These are phyloP conservation scores for Serendipita vermifera DNA, from an alignment of 768 basidiomycete genomes.

Conservation along the genomic window DNA sequence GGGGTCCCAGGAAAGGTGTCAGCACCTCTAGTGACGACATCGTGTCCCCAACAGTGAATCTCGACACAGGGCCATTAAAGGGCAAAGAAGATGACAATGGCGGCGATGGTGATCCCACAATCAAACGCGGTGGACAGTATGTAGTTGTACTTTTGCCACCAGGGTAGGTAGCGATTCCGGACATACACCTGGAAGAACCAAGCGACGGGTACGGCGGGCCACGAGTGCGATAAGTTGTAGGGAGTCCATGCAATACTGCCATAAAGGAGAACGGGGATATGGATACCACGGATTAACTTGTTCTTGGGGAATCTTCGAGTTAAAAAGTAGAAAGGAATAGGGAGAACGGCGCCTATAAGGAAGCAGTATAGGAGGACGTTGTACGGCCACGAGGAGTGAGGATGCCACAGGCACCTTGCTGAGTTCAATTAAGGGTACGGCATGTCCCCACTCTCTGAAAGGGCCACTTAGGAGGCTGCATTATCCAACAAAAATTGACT, in stretches of 20 bases:
- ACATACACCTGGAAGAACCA: constrained; percentile 20
- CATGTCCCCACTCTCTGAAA: too few relatives aligned
- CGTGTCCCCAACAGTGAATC: too few relatives aligned
- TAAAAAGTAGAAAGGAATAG: constrained; percentile 24
- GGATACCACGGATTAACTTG: too few relatives aligned
- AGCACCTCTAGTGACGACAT: too few relatives aligned
- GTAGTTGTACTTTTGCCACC: constrained; percentile 25
- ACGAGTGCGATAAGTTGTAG: constrained; percentile 20
- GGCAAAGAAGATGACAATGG: constrained; percentile 29
- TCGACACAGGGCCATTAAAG: too few relatives aligned
- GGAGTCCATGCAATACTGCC: too few relatives aligned
- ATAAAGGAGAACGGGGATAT: too few relatives aligned
- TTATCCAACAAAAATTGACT: too few relatives aligned
- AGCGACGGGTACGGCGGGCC: constrained; percentile 18
- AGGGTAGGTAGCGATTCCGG: constrained; percentile 20
- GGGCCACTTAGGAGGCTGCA: too few relatives aligned
- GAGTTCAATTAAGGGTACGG: too few relatives aligned
- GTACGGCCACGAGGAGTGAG: constrained; percentile 30
- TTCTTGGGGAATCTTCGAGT: constrained; percentile 19
- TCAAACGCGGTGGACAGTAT: constrained; percentile 25
- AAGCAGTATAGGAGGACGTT: constrained; percentile 22
- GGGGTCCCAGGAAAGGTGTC: too few relatives aligned
- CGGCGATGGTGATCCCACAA: constrained; percentile 26
- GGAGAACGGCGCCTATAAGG: constrained; percentile 26
- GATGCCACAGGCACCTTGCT: too few relatives aligned